Base-by-base conservation (phyloP, 2,329 filamentous ascomycete genomes). In the Exophiala calicioides region DNA sequence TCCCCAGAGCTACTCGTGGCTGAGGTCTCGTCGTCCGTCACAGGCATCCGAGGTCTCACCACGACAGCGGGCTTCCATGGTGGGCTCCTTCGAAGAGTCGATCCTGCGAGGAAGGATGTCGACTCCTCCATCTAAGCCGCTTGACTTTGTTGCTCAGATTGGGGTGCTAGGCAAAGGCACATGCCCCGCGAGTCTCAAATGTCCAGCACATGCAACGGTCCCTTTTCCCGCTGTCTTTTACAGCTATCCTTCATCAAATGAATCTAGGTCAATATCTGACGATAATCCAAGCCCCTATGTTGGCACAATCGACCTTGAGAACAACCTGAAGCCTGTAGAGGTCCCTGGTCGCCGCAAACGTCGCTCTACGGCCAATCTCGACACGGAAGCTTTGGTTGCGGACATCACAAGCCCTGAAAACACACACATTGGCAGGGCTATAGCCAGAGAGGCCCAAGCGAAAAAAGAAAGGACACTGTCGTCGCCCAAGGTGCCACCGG, bases 221-320 rank as follows among this genome's bases (percentile, higher is more conserved):
- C 85, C 89, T 0, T 97, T 97, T 60, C 88, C 90, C 1, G 93
- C 91, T 1, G 91, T 97, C 1, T 98, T 96, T 61, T 98, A 97
- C 71, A 95, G 86, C 68, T 96, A 96, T 65, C 81, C 82, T 15
- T 84, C 77, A 41, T 85, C 84, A 1, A 78, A 77, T 1, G 75
- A 79, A 56, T 83, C 79, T 18, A 77, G 76, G 30, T 81, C 74
- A 3, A 85, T 81, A 20, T 76, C 77, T 3, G 85, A 90, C 45
- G 90, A 96, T 60, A 90, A 88, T 3, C 93, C 91, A 2, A 97
- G 91, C 62, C 93, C 93, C 0, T 98, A 98, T 62, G 93, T 97
- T 10, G 93, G 93, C 4, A 81, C 90, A 56, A 85, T 98, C 41
- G 91, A 97, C 62, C 72, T 98, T 16, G 90, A 96, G 60, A 90